Evolutionary conservation across 23 red algal species (phyloP).

Genomic region (Rhodosorus marinus): DNA sequence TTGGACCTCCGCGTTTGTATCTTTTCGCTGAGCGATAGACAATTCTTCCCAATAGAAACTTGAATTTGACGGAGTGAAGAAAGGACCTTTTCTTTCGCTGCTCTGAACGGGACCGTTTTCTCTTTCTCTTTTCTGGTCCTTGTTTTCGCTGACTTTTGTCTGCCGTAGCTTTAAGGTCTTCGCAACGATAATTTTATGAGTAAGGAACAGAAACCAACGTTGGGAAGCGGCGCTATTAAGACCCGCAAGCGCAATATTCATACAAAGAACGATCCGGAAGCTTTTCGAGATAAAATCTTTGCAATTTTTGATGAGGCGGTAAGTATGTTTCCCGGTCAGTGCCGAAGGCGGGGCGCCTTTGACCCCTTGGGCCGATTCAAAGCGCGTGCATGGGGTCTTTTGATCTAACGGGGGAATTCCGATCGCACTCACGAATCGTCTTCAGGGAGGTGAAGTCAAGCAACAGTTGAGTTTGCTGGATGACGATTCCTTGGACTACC

Average conservation of each 20-base stretch:
- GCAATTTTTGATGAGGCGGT: conserved; percentile 14
- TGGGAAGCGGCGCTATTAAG: conserved; percentile 22
- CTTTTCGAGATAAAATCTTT: conserved; percentile 43
- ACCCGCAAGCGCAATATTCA: conserved; percentile 68
- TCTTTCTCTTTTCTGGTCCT: too few relatives aligned
- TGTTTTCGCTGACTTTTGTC: too few relatives aligned
- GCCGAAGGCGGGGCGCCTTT: neutral
- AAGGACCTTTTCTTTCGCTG: too few relatives aligned
- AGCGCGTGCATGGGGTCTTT: neutral
- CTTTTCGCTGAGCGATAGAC: too few relatives aligned
- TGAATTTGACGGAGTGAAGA: too few relatives aligned
- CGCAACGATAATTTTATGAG: too few relatives aligned
- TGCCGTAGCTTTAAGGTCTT: too few relatives aligned
- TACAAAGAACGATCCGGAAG: conserved; percentile 63
- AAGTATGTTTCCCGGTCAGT: neutral
- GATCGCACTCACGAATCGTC: neutral
- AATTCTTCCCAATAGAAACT: too few relatives aligned
- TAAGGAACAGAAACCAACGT: conserved; percentile 62
- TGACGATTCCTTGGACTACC: conserved; percentile 35
- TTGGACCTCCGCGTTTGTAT: too few relatives aligned
- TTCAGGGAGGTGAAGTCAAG: conserved; percentile 1
- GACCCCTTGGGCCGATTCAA: neutral
- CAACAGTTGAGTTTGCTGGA: neutral
- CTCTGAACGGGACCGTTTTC: too few relatives aligned
- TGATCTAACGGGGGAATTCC: neutral